Evolutionary conservation across 495 filamentous ascomycete genomes (phyloP).

Genomic region (Podospora comata): DNA sequence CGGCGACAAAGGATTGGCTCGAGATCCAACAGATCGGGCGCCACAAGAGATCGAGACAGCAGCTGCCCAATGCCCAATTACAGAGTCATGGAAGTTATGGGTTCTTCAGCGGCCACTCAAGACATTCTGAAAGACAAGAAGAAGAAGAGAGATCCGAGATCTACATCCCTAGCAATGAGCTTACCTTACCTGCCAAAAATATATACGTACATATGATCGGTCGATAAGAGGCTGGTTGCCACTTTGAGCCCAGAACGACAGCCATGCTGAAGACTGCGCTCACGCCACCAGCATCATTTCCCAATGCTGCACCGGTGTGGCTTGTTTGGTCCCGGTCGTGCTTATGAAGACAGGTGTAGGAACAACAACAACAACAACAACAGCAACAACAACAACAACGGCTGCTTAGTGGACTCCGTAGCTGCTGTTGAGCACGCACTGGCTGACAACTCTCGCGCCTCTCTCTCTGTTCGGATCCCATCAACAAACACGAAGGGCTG

Average conservation of each 20-base stretch:
- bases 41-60: constrained; percentile 10
- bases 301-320: constrained; percentile 3
- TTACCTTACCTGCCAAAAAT: constrained; percentile 13
- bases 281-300: constrained; percentile 14
- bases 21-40: constrained; percentile 6
- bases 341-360: too few relatives aligned
- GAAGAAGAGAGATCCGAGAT: not conserved
- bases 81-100: too few relatives aligned
- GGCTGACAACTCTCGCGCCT: too few relatives aligned
- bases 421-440: not conserved
- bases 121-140: not conserved
- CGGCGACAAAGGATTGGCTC: constrained; percentile 8
- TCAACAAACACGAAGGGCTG: not conserved
- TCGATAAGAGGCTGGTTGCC: constrained; percentile 5
- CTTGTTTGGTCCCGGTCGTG: too few relatives aligned
- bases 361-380: too few relatives aligned
- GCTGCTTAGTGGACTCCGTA: not conserved
- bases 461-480: not conserved
- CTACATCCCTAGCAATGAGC: not conserved
- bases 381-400: too few relatives aligned
- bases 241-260: constrained; percentile 9
- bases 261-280: constrained; percentile 7
- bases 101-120: not conserved
- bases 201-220: not conserved
- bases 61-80: too few relatives aligned